Conservation (phyloP, 257 asterid species). For the Solanum sitiens region DNA sequence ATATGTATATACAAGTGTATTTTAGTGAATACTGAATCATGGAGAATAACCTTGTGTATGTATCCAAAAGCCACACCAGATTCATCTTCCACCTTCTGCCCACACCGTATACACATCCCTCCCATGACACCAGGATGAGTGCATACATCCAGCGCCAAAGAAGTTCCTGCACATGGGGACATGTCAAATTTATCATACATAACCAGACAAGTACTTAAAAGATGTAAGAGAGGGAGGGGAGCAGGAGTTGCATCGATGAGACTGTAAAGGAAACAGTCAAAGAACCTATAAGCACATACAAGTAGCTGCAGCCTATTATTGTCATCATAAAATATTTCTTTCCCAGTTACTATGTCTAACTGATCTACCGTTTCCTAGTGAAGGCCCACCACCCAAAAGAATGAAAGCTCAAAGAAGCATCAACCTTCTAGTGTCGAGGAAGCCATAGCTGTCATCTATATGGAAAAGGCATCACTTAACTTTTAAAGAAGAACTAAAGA, state of each 20-base stretch:
- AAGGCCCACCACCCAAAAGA: not conserved
- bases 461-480: not conserved
- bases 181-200: not conserved
- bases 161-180: conserved; percentile 7
- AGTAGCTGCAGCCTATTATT: not conserved
- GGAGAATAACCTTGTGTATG: conserved; percentile 65
- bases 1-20: not conserved
- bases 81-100: conserved; percentile 51
- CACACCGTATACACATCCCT: conserved; percentile 88
- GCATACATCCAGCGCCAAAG: conserved; percentile 20
- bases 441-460: not conserved
- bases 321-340: not conserved
- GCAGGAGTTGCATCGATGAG: not conserved
- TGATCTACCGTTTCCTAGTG: not conserved
- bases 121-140: conserved; percentile 74
- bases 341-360: not conserved
- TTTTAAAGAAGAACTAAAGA: not conserved
- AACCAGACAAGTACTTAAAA: not conserved
- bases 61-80: conserved; percentile 75
- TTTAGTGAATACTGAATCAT: not conserved
- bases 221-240: not conserved
- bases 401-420: not conserved
- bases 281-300: not conserved
- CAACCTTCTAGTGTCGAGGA: not conserved
- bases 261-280: not conserved